A percentile compares a stretch with the other conserved stretches of the same genome.
phyloP scores from a whole-genome alignment of 768 basidiomycete genomes.

The Rossbeevera mucosa region DNA sequence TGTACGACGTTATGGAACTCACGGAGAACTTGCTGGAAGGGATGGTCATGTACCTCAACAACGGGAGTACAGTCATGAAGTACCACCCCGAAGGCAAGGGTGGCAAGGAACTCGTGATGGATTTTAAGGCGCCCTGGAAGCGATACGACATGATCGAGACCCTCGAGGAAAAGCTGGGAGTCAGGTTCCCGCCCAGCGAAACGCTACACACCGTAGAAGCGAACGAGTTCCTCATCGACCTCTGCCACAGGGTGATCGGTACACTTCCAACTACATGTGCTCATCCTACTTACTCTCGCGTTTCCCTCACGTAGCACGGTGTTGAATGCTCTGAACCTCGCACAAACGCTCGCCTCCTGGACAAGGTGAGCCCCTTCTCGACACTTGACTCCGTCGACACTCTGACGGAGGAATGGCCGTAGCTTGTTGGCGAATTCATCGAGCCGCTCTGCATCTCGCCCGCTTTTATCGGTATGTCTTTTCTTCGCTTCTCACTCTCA shows the following conservation, averaged over 20 bases:
- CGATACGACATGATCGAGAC: constrained; percentile 97
- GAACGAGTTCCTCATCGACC: constrained; percentile 80
- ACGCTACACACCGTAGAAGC: constrained; percentile 83
- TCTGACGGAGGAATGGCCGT: background rate
- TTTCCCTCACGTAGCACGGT: constrained; percentile 64
- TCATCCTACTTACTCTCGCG: background rate
- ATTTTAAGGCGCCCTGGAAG: constrained; percentile 96
- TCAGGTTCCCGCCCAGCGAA: constrained; percentile 91
- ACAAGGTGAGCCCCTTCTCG: constrained; percentile 69
- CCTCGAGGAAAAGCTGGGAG: constrained; percentile 86
- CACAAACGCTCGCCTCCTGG: constrained; percentile 90
- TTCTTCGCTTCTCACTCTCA: background rate
- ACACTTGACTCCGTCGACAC: background rate
- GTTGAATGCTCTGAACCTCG: constrained; percentile 96
- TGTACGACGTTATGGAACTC: constrained; percentile 97
- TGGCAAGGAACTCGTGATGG: constrained; percentile 65
- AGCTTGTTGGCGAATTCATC: constrained; percentile 98
- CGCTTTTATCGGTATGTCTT: constrained; percentile 76
- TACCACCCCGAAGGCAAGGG: constrained; percentile 96
- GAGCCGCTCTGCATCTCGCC: constrained; percentile 96
- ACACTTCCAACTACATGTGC: background rate
- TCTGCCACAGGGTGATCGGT: constrained; percentile 70
- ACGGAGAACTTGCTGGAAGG: constrained; percentile 90
- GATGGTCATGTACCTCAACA: constrained; percentile 81
- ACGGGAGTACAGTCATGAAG: constrained; percentile 70